Evolutionary conservation across 2,329 filamentous ascomycete species (phyloP).

Genomic region (Thelonectria rubi): DNA sequence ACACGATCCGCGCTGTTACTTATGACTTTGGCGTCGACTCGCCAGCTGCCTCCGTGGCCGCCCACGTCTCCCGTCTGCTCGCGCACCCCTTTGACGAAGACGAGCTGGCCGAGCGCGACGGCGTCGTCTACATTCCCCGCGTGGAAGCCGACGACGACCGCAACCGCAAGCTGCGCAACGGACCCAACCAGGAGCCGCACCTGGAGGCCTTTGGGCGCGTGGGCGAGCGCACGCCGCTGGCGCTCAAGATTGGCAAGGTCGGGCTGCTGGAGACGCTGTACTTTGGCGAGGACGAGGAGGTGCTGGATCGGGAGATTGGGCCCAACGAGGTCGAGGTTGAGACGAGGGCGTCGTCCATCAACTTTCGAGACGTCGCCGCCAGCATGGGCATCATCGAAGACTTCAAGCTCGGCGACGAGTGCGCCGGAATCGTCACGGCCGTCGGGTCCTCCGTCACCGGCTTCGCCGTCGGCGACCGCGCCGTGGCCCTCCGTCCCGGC

Average conservation of each 20-base stretch:
- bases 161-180: conserved; percentile 38
- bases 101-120: conserved; percentile 37
- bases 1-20: conserved; percentile 22
- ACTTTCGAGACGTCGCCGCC: conserved; percentile 36
- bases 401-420: conserved; percentile 39
- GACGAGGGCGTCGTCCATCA: conserved; percentile 20
- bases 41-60: conserved; percentile 21
- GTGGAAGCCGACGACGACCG: conserved; percentile 36
- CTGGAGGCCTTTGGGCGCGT: conserved; percentile 18
- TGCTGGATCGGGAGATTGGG: conserved; percentile 20
- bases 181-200: conserved; percentile 37
- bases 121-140: conserved; percentile 36
- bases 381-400: conserved; percentile 38
- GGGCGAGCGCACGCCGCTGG: conserved; percentile 15
- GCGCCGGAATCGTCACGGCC: conserved; percentile 29
- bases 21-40: conserved; percentile 23
- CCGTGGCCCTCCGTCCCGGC: conserved; percentile 20
- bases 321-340: conserved; percentile 25
- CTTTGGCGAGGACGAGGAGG: conserved; percentile 22
- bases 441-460: conserved; percentile 21
- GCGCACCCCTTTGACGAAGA: conserved; percentile 31
- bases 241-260: conserved; percentile 24
- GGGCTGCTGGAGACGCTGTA: conserved; percentile 26
- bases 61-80: conserved; percentile 29
- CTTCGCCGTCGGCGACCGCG: conserved; percentile 18